Percentiles rank a stretch among this genome's conserved stretches.
Conservation (phyloP, 2,329 filamentous ascomycete species). For the Hypoxylon sp. region DNA sequence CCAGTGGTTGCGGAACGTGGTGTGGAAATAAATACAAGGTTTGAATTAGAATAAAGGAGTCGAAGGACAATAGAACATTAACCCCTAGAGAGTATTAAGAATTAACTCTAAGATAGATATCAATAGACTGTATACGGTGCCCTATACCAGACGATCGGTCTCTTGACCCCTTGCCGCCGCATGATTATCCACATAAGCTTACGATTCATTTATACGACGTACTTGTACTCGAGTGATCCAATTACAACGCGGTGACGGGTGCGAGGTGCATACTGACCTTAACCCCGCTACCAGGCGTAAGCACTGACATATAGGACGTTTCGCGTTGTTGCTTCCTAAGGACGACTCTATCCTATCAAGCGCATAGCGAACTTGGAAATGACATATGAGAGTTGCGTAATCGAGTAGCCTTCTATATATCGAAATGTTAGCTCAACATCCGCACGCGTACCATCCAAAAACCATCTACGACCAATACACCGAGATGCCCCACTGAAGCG, state of each 20-base stretch:
- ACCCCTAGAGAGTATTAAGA: slow-evolving; percentile 1
- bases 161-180: not conserved
- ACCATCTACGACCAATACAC: slow-evolving; percentile 14
- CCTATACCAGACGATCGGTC: not conserved
- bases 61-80: slow-evolving; percentile 1
- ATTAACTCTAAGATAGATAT: not conserved
- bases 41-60: slow-evolving; percentile 4
- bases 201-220: no score
- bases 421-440: not conserved
- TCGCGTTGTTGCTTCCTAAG: slow-evolving; percentile 25
- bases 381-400: slow-evolving; percentile 15
- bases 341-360: slow-evolving; percentile 21
- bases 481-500: slow-evolving; percentile 20
- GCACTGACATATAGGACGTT: slow-evolving; percentile 24
- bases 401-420: slow-evolving; percentile 21
- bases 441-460: not conserved
- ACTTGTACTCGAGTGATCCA: not conserved
- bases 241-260: not conserved
- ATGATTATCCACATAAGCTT: not conserved
- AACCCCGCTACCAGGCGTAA: slow-evolving; percentile 17
- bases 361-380: slow-evolving; percentile 19
- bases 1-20: slow-evolving; percentile 51
- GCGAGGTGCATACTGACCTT: slow-evolving; percentile 24
- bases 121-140: not conserved
- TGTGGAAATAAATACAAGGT: slow-evolving; percentile 46